Conservation (phyloP, 139 green algal genomes). For the Pleodorina starrii region DNA sequence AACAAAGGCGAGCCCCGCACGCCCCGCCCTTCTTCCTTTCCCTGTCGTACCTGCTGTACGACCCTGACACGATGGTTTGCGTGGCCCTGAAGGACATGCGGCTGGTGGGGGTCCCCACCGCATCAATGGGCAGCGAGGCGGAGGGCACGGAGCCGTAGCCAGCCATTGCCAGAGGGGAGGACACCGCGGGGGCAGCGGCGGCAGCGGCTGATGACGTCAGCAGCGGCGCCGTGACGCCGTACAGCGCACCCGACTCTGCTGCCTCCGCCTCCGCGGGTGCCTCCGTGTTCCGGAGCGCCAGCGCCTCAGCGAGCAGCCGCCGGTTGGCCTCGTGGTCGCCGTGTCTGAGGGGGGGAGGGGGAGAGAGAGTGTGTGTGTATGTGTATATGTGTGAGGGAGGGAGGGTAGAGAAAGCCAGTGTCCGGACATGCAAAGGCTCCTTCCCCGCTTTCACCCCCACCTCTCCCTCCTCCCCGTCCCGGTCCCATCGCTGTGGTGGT, state of each 20-base stretch:
- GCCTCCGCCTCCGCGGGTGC: neutral
- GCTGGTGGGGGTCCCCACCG: neutral
- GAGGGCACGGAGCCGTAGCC: neutral
- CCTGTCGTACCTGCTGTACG: slow-evolving; percentile 53
- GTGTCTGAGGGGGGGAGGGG: slow-evolving; percentile 19
- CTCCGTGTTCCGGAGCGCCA: slow-evolving; percentile 41
- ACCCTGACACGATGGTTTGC: slow-evolving; percentile 59
- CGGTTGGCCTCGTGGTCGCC: slow-evolving; percentile 61
- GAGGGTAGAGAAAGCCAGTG: neutral
- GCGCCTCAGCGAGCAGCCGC: slow-evolving; percentile 58
- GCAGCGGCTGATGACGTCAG: neutral
- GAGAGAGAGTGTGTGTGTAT: neutral
- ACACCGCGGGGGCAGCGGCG: too few relatives aligned
- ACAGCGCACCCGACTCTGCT: neutral
- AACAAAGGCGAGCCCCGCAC: too few relatives aligned
- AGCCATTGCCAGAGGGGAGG: neutral
- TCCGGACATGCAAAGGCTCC: too few relatives aligned
- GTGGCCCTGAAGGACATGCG: slow-evolving; percentile 58
- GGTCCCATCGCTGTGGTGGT: too few relatives aligned
- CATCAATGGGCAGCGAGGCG: slow-evolving; percentile 12
- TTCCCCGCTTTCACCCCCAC: too few relatives aligned
- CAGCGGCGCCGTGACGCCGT: neutral
- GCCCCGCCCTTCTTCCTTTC: too few relatives aligned
- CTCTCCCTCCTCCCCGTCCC: too few relatives aligned
- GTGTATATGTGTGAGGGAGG: neutral